These are phyloP conservation scores for Ustilago shanxiensis DNA, from an alignment of 1,284 basidiomycete species.

Conservation along the genomic window DNA sequence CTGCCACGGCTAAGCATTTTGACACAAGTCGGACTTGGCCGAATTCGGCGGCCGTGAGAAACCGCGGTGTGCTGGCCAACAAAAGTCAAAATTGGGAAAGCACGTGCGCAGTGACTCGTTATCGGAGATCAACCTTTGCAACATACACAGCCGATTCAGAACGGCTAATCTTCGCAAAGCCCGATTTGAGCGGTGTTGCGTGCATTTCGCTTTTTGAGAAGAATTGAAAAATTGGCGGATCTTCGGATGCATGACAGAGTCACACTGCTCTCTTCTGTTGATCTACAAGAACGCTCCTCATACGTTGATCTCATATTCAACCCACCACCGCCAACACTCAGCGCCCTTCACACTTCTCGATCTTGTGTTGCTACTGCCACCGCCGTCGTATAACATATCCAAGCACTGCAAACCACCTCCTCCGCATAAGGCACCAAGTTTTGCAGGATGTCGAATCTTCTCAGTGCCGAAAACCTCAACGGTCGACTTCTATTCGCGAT, in stretches of 20 bases:
- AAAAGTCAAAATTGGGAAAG: neutral
- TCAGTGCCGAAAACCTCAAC: constrained; percentile 70
- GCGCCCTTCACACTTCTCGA: neutral
- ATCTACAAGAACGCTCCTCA: neutral
- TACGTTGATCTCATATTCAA: neutral
- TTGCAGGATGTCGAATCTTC: constrained; percentile 61
- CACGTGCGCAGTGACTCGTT: constrained; percentile 32
- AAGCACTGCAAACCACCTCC: neutral
- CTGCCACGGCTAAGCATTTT: constrained; percentile 33
- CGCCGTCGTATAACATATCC: neutral
- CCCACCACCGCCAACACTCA: neutral
- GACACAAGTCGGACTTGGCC: constrained; percentile 23
- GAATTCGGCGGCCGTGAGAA: neutral
- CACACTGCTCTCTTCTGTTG: neutral
- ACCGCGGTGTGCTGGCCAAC: neutral
- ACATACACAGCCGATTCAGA: neutral
- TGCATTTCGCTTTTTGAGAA: constrained; percentile 15
- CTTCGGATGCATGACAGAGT: constrained; percentile 27
- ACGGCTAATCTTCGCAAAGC: neutral
- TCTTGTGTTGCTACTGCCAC: neutral
- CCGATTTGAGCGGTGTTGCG: neutral
- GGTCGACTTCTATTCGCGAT: constrained; percentile 91
- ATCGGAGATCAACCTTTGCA: neutral
- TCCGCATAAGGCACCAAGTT: too few species aligned
- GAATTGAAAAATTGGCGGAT: constrained; percentile 27